Evolutionary conservation across 108 stramenopile genomes (phyloP), one percentile per base, ranked within the genome.

Genomic region (Conticribra weissflogii): DNA sequence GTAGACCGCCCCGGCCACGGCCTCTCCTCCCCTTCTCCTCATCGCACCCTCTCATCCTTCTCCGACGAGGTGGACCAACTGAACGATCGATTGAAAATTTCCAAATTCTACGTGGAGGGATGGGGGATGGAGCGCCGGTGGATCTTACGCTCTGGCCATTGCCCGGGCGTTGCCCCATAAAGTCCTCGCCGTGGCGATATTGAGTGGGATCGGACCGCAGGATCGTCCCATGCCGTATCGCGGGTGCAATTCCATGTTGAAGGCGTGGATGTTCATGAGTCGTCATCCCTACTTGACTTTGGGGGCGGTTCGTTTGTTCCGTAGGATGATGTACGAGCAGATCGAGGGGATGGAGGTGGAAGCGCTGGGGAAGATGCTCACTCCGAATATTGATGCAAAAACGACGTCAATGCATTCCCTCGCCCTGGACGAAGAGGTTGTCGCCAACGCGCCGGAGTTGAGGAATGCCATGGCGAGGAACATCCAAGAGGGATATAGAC

Each of bases 1-100:
- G 36, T 59, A 12, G 58, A 59, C 28, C 58, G 58, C 24, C 58
- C 58, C 4, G 58, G 58, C 9, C 58, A 59, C 16, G 58, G 58
- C 4, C 23, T 52, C 5, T 52, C 51, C 18, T 18, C 18, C 23
- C 17, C 51, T 7, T 22, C 18, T 18, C 17, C 51, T 5, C 18
- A 52, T n/a, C 51, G 51, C 9, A 52, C 51, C 18, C 51, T 52
- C 5, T 7, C 23, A 3, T 18, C 21, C 5, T 59, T n/a, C 21
- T n/a, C 58, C 23, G 25, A 28, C 16, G 58, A 59, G 5, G 23
- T 59, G n/a, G 16, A 15, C 5, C 58, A 59, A 23, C 23, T 59
- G 16, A 19, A 28, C 12, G 58, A 59, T 59, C 58, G 28, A 28
- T 59, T 59, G 16, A 59, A 59, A 28, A 17, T 59, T 15, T 21